These are phyloP conservation scores for Cercospora citrullina DNA, from an alignment of 2,329 filamentous ascomycete species.

Conservation along the genomic window DNA sequence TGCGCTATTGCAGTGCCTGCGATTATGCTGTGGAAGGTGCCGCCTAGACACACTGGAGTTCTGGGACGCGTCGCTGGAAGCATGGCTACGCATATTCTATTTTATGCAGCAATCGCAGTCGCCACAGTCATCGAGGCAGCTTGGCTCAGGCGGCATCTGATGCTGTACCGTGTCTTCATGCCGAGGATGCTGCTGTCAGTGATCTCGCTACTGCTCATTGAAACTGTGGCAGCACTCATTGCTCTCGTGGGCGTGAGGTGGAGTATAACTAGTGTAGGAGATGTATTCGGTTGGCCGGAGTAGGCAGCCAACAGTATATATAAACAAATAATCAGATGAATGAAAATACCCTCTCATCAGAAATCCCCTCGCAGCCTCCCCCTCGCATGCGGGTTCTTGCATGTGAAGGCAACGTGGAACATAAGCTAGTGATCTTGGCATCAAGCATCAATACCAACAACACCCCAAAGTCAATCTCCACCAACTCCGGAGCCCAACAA, in stretches of 20 bases:
- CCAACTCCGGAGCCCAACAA: background rate
- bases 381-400: background rate
- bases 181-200: constrained; percentile 87
- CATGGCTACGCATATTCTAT: constrained; percentile 72
- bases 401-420: background rate
- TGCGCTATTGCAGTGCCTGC: constrained; percentile 78
- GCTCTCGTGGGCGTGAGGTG: constrained; percentile 72
- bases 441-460: background rate
- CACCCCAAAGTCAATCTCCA: background rate
- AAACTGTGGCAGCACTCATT: constrained; percentile 70
- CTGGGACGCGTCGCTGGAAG: constrained; percentile 70
- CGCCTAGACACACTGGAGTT: constrained; percentile 64
- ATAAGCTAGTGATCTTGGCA: constrained; percentile 2
- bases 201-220: constrained; percentile 70
- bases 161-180: constrained; percentile 93
- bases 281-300: constrained; percentile 78
- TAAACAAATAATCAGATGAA: background rate
- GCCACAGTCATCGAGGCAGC: constrained; percentile 91
- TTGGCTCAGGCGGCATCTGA: constrained; percentile 83
- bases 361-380: background rate
- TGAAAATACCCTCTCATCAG: background rate
- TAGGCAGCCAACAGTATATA: constrained; percentile 2
- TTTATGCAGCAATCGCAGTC: constrained; percentile 78
- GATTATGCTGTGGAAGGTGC: constrained; percentile 83
- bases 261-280: constrained; percentile 75